phyloP scores from a whole-genome alignment of 306 rosid genomes.

The Adenanthera pavonina region DNA sequence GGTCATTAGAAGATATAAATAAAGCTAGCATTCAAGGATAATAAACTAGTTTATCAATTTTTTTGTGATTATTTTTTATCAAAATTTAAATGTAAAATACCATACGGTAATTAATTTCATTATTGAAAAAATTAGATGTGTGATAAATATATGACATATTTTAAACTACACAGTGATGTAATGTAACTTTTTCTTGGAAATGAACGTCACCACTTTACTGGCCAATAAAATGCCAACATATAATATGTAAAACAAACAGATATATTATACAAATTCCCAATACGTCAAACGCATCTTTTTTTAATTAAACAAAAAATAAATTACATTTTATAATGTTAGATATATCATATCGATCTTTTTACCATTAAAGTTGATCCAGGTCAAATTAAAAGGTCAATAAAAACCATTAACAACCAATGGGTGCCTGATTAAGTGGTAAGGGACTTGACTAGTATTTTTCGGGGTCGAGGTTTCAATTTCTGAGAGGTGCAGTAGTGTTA shows the following conservation, averaged over 20 bases:
- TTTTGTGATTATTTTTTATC: background rate
- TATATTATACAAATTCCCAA: background rate
- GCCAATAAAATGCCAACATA: background rate
- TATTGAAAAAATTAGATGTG: background rate
- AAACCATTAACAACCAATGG: background rate
- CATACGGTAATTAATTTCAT: background rate
- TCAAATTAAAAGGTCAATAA: background rate
- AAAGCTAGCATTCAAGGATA: too few relatives aligned
- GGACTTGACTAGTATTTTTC: too few relatives aligned
- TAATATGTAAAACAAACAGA: conserved; percentile 2
- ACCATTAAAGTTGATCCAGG: background rate
- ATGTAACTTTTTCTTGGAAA: background rate
- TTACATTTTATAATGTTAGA: background rate
- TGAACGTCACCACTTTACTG: background rate
- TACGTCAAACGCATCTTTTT: background rate
- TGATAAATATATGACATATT: background rate
- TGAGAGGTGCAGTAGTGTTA: too few relatives aligned
- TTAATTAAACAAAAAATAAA: too few relatives aligned
- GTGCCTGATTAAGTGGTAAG: too few relatives aligned
- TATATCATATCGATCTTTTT: background rate
- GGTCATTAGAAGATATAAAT: too few relatives aligned
- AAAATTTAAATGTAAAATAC: background rate
- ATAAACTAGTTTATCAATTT: background rate
- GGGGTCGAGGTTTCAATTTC: too few relatives aligned
- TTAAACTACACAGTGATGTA: background rate